Evolutionary conservation across 305 asterid species (phyloP).

Genomic region (Ilex paraguariensis): DNA sequence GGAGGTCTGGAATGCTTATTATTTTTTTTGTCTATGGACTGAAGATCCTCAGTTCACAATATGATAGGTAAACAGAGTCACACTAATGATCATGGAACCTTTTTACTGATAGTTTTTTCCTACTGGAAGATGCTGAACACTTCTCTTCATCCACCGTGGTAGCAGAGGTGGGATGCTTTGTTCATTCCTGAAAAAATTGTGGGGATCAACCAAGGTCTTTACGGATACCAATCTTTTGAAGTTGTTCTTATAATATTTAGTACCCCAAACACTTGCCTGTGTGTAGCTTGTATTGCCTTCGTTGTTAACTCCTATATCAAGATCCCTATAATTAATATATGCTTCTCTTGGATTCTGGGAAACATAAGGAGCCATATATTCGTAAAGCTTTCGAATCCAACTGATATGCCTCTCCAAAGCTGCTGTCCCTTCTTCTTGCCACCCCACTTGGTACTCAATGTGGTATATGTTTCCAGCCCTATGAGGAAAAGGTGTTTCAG

Average conservation of each 20-base stretch:
- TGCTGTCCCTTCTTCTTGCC: background rate
- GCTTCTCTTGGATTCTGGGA: background rate
- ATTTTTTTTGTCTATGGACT: too few species aligned
- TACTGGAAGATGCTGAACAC: too few species aligned
- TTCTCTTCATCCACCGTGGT: too few species aligned
- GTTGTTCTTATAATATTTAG: background rate
- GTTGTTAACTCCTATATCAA: background rate
- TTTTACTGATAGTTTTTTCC: too few species aligned
- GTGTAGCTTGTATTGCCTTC: background rate
- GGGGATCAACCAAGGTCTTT: background rate
- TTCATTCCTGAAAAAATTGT: constrained; percentile 2
- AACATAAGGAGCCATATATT: background rate
- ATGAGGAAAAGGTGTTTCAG: background rate
- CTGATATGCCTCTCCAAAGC: background rate
- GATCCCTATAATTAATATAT: background rate
- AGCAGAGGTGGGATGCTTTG: constrained; percentile 1
- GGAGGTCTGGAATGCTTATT: too few species aligned
- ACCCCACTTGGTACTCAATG: background rate
- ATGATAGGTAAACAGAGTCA: too few species aligned
- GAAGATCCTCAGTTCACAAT: too few species aligned
- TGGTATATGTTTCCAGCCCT: background rate
- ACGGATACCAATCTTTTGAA: background rate
- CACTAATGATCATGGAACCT: too few species aligned
- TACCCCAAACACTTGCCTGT: background rate
- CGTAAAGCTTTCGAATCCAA: background rate